Evolutionary conservation across 108 stramenopile species (phyloP).

Genomic region (Cyclotella cryptica): DNA sequence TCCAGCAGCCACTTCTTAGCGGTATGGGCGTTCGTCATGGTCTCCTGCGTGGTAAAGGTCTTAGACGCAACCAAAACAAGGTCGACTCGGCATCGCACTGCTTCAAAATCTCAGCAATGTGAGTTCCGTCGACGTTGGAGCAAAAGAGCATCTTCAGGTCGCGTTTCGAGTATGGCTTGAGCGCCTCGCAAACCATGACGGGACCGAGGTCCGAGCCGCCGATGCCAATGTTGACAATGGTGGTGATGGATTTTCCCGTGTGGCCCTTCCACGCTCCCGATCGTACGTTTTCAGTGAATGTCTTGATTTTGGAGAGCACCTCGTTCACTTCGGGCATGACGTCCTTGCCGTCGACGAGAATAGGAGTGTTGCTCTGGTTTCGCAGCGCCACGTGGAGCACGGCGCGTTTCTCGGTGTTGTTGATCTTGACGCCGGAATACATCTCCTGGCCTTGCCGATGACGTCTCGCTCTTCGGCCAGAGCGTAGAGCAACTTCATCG

Average conservation of each 20-base stretch:
- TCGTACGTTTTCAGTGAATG: slow-evolving; percentile 89
- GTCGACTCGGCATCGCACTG: slow-evolving; percentile 90
- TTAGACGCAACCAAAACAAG: slow-evolving; percentile 94
- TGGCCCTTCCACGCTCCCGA: slow-evolving; percentile 88
- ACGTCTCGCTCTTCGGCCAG: slow-evolving; percentile 86
- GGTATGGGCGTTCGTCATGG: slow-evolving; percentile 97
- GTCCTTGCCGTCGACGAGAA: slow-evolving; percentile 88
- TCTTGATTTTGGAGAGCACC: slow-evolving; percentile 84
- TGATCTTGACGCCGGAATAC: slow-evolving; percentile 92
- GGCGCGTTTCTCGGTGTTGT: slow-evolving; percentile 82
- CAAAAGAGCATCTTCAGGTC: slow-evolving; percentile 92
- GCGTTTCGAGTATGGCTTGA: slow-evolving; percentile 89
- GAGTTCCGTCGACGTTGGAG: slow-evolving; percentile 97
- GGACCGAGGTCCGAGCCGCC: slow-evolving; percentile 96
- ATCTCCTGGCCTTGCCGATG: slow-evolving; percentile 83
- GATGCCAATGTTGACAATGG: slow-evolving; percentile 96
- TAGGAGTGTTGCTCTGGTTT: slow-evolving; percentile 82
- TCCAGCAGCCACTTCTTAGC: slow-evolving; percentile 91
- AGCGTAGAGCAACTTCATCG: slow-evolving; percentile 86
- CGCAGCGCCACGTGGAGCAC: slow-evolving; percentile 84
- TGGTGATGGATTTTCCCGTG: slow-evolving; percentile 92
- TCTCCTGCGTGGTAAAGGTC: slow-evolving; percentile 99
- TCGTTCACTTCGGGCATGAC: slow-evolving; percentile 93
- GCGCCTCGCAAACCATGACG: slow-evolving; percentile 96
- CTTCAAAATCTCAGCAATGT: slow-evolving; percentile 90